Evolutionary conservation across 1,139 yeast species (phyloP).

Genomic region (Geotrichum siamense): DNA sequence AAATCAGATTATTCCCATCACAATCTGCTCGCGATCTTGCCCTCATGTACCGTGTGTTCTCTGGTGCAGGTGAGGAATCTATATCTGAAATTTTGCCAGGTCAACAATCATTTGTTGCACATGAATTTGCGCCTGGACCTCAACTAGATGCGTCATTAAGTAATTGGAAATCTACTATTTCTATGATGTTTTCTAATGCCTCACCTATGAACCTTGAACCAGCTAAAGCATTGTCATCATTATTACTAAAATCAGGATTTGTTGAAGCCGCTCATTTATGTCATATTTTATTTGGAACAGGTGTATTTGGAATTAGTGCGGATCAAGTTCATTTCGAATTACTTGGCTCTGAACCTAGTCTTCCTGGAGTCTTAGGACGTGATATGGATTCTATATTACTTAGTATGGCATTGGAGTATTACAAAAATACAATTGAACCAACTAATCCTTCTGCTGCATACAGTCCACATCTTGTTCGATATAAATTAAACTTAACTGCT

Average conservation of each 20-base stretch:
- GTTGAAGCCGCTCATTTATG: slow-evolving; percentile 35
- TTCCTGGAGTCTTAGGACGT: slow-evolving; percentile 22
- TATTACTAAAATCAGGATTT: slow-evolving; percentile 29
- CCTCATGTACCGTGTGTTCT: slow-evolving; percentile 53
- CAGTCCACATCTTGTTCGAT: slow-evolving; percentile 42
- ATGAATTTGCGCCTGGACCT: slow-evolving; percentile 8
- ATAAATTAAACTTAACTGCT: slow-evolving; percentile 57
- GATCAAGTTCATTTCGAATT: slow-evolving; percentile 6
- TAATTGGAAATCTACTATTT: slow-evolving; percentile 34
- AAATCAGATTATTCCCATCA: slow-evolving; percentile 33
- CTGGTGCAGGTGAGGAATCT: slow-evolving; percentile 54
- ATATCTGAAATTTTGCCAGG: slow-evolving; percentile 17
- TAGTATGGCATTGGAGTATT: slow-evolving; percentile 67
- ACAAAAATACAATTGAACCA: slow-evolving; percentile 22
- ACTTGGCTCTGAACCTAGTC: slow-evolving; percentile 11
- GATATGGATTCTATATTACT: slow-evolving; percentile 43
- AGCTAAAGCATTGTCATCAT: slow-evolving; percentile 32
- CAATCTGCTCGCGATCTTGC: slow-evolving; percentile 51
- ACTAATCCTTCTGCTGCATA: slow-evolving; percentile 38
- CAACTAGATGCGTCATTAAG: slow-evolving; percentile 20
- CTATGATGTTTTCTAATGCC: slow-evolving; percentile 31
- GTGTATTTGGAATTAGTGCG: slow-evolving; percentile 1
- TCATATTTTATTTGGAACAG: slow-evolving; percentile 14
- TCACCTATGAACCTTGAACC: slow-evolving; percentile 31
- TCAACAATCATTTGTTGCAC: slow-evolving; percentile 8